Base-by-base conservation (phyloP, 805 yeast genomes). In the Candida maltosa region DNA sequence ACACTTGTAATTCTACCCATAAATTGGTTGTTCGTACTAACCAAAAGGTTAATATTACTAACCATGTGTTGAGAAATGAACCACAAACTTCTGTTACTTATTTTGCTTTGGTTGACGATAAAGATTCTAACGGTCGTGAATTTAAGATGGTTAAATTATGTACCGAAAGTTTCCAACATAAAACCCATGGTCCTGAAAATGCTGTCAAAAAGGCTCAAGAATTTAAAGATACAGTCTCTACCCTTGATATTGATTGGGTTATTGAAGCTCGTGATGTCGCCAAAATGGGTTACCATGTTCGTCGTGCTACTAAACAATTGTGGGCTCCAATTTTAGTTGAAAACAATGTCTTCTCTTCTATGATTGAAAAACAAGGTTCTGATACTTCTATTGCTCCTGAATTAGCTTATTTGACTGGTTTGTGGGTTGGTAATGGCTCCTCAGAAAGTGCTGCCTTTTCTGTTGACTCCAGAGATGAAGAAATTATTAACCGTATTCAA, bases 401-500 rank as follows among this genome's bases (percentile, higher is more conserved):
- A 28, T 42, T 60, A 45, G 66, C 71, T 34, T 69, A 67, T 54
- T 42, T 67, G 29, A 38, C 65, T 18, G 75, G 76, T 42, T 39
- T 55, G 8, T 69, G 70, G 72, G 47, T 56, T 37, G 74, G 67
- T 34, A 48, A 49, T 43, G 69, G 65, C 34, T 41, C 50, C 8
- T 45, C 51, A 8, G 48, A 50, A 15, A 42, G 52, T 18, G 45
- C 59, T 6, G 47, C 46, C 22, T 54, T 59, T 24, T 54, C 62
- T 6, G 47, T 60, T 18, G 66, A 58, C 37, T 42, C 56, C 14
- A 26, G 41, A 21, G 63, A 60, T 34, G 35, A 36, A 8, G 37
- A 35, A 12, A 35, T 62, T 24, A 38, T 48, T 45, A 47, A 46
- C 5, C 52, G 52, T 24, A 30, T 64, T 11, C 32, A 29, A n/a